Evolutionary conservation across 345 rosid species (phyloP), one percentile per base, ranked within the genome.

Genomic region (Rhodamnia argentea): DNA sequence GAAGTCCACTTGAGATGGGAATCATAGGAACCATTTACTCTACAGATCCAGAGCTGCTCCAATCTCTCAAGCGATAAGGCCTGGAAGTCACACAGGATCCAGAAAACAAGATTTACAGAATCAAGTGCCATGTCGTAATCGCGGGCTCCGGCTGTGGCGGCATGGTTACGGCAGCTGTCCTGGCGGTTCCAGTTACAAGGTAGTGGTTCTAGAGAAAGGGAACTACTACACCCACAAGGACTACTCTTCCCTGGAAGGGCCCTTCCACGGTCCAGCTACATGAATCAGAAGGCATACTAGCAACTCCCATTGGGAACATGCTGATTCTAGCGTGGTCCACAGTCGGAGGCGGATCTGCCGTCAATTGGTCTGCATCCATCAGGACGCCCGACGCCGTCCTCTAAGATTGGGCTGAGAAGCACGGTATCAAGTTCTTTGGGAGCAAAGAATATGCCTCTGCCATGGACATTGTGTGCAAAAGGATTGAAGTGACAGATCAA

Each of bases 111-210:
- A 58, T 85, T 18, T 89, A 83, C 88, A 93, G 52, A 85, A 91
- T 97, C 89, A 92, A 94, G 86, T 97, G 99, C 40, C 99, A 97
- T 83, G 98, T 78, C 14, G 94, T 94, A 0, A 86, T 97, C 10
- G 90, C 96, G 10, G 99, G 99, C 14, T 96, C 98, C 2, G 99
- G 99, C 32, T 93, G 97, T 22, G 99, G 99, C 7, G 99, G 99
- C 37, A 98, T 96, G 10, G 99, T 97, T 7, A 98, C 99, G 0
- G 99, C 98, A 20, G 94, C 97, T 0, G 92, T 94, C 26, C 93
- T 97, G 32, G 97, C 98, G 12, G 86, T 78, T 87, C 94, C 6
- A 99, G 99, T 44, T 85, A 91, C 11, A 96, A 94, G 84, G 99
- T 96, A 9, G 23, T 95, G 56, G 94, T 97, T 70, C 78, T 96